Base-by-base conservation (phyloP, 2,329 filamentous ascomycete genomes). In the Diaporthe citrichinensis region DNA sequence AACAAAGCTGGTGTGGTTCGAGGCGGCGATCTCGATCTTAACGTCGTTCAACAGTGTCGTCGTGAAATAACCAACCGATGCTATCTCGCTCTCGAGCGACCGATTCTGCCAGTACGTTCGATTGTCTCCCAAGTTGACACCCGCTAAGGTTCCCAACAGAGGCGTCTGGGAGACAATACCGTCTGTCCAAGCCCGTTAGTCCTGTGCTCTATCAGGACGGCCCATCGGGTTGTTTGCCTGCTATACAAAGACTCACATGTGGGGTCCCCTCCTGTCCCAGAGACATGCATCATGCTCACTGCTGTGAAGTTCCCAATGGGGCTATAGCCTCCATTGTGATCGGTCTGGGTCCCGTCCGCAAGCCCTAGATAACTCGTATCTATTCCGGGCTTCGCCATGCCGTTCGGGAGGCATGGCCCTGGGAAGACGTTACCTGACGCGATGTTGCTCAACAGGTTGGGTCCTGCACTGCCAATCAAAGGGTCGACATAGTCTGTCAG, bases 311-410 rank as follows among this genome's bases (percentile, higher is more conserved):
- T 74, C 2, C 73, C 73, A 14, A 74, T 59, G 20, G 73, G 73
- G 23, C 73, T 74, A 49, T 74, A 74, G 15, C 73, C 73, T 15
- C 55, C 73, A 57, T 74, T 74, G 55, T 58, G 55, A 17, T 74
- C 73, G 1, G 46, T 65, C 31, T 68, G 62, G 39, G 67, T 71
- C 8, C 69, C 65, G 15, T 55, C 73, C 15, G 58, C 25, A 23
- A 74, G 46, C 4, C 73, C 73, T 7, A 34, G 51, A 44, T 57
- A 74, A 28, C 73, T 74, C 8, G 73, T 74, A 8, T 74, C 73
- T 28, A 74, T 74, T n/a, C 73, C 73, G 23, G 71, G 65, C 36
- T 74, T 74, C 28, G 73, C 73, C 73, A 74, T 74, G 23, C 44
- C 53, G 28, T 69, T 71, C 2, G 73, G 73, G 23, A 71, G 57